Evolutionary conservation across 345 rosid genomes (phyloP).

Genomic region (Salix exigua): DNA sequence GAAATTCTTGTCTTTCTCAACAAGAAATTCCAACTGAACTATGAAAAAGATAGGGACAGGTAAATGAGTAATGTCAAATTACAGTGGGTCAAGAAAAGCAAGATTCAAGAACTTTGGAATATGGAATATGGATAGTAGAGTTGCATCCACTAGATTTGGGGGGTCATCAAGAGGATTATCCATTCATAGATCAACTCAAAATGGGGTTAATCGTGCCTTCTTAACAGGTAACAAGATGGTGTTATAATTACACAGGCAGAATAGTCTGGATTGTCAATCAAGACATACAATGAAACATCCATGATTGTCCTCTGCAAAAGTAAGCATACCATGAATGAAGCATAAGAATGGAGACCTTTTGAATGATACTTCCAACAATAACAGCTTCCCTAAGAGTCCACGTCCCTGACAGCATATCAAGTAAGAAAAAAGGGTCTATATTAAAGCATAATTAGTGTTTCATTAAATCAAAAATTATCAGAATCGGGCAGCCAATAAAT

Average conservation of each 20-base stretch:
- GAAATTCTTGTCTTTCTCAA: not conserved
- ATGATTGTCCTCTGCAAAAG: not conserved
- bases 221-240: not conserved
- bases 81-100: not conserved
- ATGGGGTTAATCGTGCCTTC: not conserved
- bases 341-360: slow-evolving; percentile 79
- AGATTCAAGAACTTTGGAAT: not conserved
- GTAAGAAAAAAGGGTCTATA: not conserved
- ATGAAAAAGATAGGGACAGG: not conserved
- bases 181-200: not conserved
- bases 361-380: slow-evolving; percentile 76
- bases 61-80: not conserved
- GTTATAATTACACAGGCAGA: not conserved
- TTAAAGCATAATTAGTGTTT: not conserved
- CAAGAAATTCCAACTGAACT: not conserved
- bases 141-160: not conserved
- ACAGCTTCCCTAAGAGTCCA: slow-evolving; percentile 94
- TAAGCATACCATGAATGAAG: slow-evolving; percentile 81
- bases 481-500: not conserved
- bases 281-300: not conserved
- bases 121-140: not conserved
- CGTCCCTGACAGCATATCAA: slow-evolving; percentile 74
- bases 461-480: not conserved
- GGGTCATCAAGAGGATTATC: not conserved
- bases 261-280: not conserved